Conservation (phyloP, 768 basidiomycete species). For the Tulasnella sp. region DNA sequence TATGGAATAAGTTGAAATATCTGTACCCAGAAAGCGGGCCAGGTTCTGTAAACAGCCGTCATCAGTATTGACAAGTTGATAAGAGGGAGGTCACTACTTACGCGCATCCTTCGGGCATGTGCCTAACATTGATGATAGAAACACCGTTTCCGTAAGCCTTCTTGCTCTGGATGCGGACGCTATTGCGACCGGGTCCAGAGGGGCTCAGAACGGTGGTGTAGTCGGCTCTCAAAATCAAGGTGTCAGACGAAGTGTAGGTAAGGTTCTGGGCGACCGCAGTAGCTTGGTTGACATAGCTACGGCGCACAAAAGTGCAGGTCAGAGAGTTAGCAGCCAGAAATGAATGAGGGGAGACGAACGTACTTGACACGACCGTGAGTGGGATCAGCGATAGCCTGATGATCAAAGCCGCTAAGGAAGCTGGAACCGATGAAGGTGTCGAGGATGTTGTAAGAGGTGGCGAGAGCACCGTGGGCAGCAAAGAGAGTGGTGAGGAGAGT, state of each 20-base stretch:
- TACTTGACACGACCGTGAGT: slow-evolving; percentile 19
- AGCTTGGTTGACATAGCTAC: slow-evolving; percentile 34
- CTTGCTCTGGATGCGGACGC: slow-evolving; percentile 44
- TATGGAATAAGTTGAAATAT: not conserved
- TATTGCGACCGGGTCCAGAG: slow-evolving; percentile 44
- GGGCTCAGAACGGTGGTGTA: slow-evolving; percentile 34
- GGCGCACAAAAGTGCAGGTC: slow-evolving; percentile 13
- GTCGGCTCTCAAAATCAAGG: slow-evolving; percentile 42
- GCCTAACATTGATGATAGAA: slow-evolving; percentile 40
- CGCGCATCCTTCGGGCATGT: slow-evolving; percentile 44
- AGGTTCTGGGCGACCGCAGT: slow-evolving; percentile 45
- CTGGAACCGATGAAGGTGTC: slow-evolving; percentile 8
- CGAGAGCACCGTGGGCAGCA: not conserved
- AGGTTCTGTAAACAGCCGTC: slow-evolving; percentile 22
- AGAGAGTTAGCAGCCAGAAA: not conserved
- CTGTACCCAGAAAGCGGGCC: slow-evolving; percentile 35
- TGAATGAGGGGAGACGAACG: not conserved
- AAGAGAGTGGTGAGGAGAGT: not conserved
- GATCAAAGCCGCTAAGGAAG: slow-evolving; percentile 9
- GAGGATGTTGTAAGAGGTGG: slow-evolving; percentile 2
- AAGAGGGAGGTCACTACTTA: not conserved
- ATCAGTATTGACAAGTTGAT: not conserved
- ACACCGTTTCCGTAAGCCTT: slow-evolving; percentile 43
- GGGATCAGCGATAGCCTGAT: slow-evolving; percentile 9
- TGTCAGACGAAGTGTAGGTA: slow-evolving; percentile 40